Conservation (phyloP, 2,329 filamentous ascomycete genomes). For the Verticillium zaregamsianum region DNA sequence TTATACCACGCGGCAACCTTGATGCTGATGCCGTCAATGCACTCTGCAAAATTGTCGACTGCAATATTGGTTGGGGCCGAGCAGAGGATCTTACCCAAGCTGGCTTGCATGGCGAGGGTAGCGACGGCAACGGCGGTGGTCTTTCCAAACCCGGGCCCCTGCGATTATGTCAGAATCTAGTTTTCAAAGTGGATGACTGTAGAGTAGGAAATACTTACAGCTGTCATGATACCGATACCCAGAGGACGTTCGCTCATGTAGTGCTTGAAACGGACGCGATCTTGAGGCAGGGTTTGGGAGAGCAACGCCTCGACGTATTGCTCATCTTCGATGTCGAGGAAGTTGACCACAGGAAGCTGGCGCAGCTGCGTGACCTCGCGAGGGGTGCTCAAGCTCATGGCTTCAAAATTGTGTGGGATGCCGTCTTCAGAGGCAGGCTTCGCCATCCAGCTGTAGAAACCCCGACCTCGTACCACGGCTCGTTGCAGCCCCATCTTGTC, state of each 20-base stretch:
- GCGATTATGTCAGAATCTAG: not conserved
- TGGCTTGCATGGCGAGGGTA: slow-evolving; percentile 6
- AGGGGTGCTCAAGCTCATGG: not conserved
- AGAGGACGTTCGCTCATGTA: not conserved
- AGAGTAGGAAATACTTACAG: not conserved
- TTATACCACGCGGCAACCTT: not conserved
- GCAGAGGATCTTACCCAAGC: slow-evolving; percentile 7
- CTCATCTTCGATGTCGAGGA: not conserved
- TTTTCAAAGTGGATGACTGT: too few species aligned
- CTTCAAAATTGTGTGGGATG: too few species aligned
- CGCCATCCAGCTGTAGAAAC: slow-evolving; percentile 1
- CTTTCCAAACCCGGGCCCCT: slow-evolving; percentile 15
- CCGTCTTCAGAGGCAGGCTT: too few species aligned
- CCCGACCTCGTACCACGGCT: not conserved
- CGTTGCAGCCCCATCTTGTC: not conserved
- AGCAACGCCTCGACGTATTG: not conserved
- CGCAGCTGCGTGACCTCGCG: not conserved
- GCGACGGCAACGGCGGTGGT: slow-evolving; percentile 1
- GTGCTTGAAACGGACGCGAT: not conserved
- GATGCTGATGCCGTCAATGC: not conserved
- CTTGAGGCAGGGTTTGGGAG: not conserved
- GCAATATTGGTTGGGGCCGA: slow-evolving; percentile 12
- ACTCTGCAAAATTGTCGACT: slow-evolving; percentile 13
- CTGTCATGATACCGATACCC: slow-evolving; percentile 3
- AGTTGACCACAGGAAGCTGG: not conserved